These are phyloP conservation scores for Saccharum officinarum DNA, from an alignment of 176 grass and related monocot genomes.

Conservation along the genomic window DNA sequence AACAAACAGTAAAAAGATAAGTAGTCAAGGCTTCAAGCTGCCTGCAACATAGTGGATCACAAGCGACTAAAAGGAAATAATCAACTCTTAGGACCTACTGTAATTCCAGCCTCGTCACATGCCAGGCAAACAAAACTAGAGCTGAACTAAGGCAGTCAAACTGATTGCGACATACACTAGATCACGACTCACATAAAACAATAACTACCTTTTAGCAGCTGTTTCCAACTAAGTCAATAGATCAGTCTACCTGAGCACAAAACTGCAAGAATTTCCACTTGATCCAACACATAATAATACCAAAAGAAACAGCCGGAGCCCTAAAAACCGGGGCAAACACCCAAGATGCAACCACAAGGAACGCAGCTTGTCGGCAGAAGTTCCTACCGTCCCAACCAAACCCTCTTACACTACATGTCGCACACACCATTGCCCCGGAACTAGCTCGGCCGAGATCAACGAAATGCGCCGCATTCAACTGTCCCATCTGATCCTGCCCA, in stretches of 20 bases:
- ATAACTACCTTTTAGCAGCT: not conserved
- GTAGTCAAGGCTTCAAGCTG: not conserved
- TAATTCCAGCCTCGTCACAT: not conserved
- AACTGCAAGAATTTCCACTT: conserved; percentile 1
- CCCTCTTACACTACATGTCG: not conserved
- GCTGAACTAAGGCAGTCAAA: conserved; percentile 18
- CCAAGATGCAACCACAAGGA: not conserved
- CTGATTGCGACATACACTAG: not conserved
- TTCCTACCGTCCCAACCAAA: not conserved
- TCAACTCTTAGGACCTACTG: not conserved
- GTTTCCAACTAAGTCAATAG: not conserved
- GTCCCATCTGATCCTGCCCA: conserved; percentile 23
- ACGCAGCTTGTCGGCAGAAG: not conserved
- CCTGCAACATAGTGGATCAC: not conserved
- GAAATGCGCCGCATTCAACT: not conserved
- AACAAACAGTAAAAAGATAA: not conserved
- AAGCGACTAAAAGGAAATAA: not conserved
- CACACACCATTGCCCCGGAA: not conserved
- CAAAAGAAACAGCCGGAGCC: not conserved
- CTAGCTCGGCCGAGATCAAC: conserved; percentile 21
- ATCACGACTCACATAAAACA: not conserved
- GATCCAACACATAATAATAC: conserved; percentile 2
- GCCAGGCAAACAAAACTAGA: not conserved
- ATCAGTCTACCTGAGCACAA: conserved; percentile 16
- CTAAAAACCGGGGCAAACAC: not conserved